Evolutionary conservation across 768 basidiomycete species (phyloP).

Genomic region (Amanita inopinata): DNA sequence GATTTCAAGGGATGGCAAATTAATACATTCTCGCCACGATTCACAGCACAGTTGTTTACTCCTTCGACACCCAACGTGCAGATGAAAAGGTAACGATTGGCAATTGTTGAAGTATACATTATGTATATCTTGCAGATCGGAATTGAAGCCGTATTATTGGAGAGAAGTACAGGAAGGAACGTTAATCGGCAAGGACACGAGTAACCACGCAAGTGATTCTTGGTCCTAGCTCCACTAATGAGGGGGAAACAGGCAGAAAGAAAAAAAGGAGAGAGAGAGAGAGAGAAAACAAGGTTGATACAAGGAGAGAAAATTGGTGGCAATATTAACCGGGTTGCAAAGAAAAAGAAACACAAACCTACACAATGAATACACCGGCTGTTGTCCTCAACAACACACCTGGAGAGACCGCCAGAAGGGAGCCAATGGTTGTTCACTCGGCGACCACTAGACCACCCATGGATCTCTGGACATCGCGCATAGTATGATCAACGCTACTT

Average conservation of each 20-base stretch:
- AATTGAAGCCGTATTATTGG: background rate
- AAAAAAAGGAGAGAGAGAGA: no score
- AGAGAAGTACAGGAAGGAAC: background rate
- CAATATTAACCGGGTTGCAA: background rate
- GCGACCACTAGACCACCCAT: conserved; percentile 69
- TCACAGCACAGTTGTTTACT: background rate
- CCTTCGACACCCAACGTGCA: background rate
- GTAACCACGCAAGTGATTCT: background rate
- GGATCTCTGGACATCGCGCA: conserved; percentile 64
- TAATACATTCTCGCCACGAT: no score
- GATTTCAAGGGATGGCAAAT: no score
- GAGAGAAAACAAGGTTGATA: no score
- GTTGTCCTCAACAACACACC: background rate
- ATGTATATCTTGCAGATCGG: background rate
- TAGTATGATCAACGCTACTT: conserved; percentile 41
- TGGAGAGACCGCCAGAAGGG: conserved; percentile 3
- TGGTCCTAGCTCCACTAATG: no score
- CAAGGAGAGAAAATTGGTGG: no score
- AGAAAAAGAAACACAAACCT: background rate
- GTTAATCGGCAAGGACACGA: background rate
- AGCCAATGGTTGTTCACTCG: conserved; percentile 36
- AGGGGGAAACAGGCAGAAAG: no score
- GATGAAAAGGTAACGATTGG: background rate
- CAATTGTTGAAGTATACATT: conserved; percentile 2
- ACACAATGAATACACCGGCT: conserved; percentile 4